phyloP scores from a whole-genome alignment of 1,284 basidiomycete genomes.

The Trametes versicolor region DNA sequence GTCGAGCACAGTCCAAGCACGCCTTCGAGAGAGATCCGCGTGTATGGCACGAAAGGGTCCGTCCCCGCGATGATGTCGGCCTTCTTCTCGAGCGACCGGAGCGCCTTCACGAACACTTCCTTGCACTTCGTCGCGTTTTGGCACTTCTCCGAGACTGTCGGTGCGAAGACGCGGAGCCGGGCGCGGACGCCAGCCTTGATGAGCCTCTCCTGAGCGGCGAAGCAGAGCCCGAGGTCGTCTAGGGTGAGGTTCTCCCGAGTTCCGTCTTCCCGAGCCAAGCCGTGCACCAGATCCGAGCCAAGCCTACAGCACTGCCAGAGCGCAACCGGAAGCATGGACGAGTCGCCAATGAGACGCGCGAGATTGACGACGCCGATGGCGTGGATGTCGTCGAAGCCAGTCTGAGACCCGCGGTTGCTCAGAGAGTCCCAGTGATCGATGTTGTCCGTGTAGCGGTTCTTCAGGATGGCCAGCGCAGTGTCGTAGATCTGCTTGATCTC shows the following conservation, averaged over 20 bases:
- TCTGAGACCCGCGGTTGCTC: background rate
- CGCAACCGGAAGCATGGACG: slow-evolving; percentile 13
- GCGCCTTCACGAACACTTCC: background rate
- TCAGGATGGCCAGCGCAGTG: background rate
- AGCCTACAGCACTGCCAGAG: slow-evolving; percentile 13
- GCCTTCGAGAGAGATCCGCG: background rate
- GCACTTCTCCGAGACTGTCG: background rate
- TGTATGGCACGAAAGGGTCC: slow-evolving; percentile 9
- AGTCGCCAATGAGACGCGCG: slow-evolving; percentile 9
- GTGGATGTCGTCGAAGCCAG: background rate
- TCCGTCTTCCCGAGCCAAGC: slow-evolving; percentile 16
- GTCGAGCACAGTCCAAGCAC: background rate
- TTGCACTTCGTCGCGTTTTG: background rate
- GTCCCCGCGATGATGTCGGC: background rate
- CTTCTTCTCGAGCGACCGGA: background rate
- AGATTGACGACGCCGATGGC: slow-evolving; percentile 18
- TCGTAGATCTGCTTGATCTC: slow-evolving; percentile 3
- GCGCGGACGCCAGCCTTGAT: slow-evolving; percentile 6
- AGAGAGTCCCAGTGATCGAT: slow-evolving; percentile 6
- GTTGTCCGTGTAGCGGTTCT: slow-evolving; percentile 7
- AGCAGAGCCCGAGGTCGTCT: slow-evolving; percentile 13
- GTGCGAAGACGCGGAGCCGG: slow-evolving; percentile 4
- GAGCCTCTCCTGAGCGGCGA: slow-evolving; percentile 1
- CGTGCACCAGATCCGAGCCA: background rate
- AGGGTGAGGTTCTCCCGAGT: slow-evolving; percentile 1